Conservation (phyloP, 208 protist genomes). For the Leishmania mexicana region DNA sequence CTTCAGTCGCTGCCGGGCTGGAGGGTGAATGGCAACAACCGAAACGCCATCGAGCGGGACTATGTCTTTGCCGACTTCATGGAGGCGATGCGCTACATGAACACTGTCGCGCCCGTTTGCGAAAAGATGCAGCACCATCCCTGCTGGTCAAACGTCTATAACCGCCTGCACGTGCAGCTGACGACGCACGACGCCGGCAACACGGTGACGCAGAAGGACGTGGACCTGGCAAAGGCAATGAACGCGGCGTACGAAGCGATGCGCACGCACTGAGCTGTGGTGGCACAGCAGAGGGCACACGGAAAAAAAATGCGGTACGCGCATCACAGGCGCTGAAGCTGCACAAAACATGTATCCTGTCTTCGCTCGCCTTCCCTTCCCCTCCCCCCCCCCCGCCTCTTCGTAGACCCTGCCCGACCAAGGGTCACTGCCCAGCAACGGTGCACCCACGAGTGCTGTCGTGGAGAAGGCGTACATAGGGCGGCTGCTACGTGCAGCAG, state of each 20-base stretch:
- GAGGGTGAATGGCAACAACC: conserved; percentile 46
- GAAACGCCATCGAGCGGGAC: conserved; percentile 54
- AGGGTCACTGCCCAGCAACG: background rate
- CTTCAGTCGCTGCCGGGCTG: conserved; percentile 80
- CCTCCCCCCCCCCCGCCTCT: background rate
- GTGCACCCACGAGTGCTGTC: background rate
- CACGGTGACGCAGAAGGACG: conserved; percentile 79
- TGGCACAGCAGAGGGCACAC: background rate
- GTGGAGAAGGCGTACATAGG: background rate
- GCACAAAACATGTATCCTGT: background rate
- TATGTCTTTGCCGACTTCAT: conserved; percentile 90
- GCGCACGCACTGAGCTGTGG: background rate
- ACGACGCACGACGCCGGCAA: conserved; percentile 95
- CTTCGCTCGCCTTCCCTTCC: background rate
- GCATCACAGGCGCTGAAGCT: background rate
- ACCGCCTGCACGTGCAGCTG: conserved; percentile 91
- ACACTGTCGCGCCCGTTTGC: conserved; percentile 67
- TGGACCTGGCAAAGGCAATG: conserved; percentile 72
- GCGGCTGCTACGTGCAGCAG: background rate
- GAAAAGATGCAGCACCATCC: conserved; percentile 94
- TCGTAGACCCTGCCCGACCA: background rate
- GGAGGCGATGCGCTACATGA: conserved; percentile 94
- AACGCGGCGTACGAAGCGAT: conserved; percentile 43
- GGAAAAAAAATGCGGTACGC: background rate
- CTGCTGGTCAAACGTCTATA: conserved; percentile 96